Evolutionary conservation across 768 basidiomycete genomes (phyloP).

Genomic region (Lactarius psammicola): DNA sequence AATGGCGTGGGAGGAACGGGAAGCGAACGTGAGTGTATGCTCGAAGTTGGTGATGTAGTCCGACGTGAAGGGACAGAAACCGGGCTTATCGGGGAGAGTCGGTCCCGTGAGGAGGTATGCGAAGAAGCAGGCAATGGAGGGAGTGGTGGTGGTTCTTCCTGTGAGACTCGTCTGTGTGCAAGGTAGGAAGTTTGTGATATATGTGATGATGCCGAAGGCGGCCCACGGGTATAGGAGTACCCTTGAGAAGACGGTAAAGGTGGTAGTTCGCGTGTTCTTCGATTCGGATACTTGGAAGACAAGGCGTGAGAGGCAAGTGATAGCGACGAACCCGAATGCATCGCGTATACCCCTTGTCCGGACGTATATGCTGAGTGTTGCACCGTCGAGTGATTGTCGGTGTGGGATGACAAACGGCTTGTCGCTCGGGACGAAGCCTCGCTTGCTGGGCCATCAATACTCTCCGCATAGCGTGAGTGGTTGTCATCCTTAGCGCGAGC

Average conservation of each 20-base stretch:
- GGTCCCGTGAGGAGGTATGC: background rate
- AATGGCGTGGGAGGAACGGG: constrained; percentile 9
- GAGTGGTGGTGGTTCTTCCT: constrained; percentile 5
- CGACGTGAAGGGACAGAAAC: background rate
- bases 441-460: constrained; percentile 6
- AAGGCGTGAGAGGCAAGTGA: constrained; percentile 4
- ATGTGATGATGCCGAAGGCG: background rate
- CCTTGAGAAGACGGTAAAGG: constrained; percentile 3
- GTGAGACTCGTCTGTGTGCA: no score
- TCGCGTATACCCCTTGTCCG: background rate
- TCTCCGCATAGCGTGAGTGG: background rate
- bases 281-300: background rate
- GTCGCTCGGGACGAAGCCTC: constrained; percentile 7
- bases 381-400: constrained; percentile 1
- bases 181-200: no score
- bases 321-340: constrained; percentile 12
- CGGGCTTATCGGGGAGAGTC: background rate
- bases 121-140: background rate
- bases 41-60: constrained; percentile 1
- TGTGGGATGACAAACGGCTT: constrained; percentile 15
- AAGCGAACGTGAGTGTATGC: constrained; percentile 20
- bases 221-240: background rate
- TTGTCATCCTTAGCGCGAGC: background rate
- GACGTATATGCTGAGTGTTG: constrained; percentile 4
- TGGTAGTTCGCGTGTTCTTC: constrained; percentile 12